phyloP scores from a whole-genome alignment of 108 stramenopile species.

The Nitzschia inconspicua region DNA sequence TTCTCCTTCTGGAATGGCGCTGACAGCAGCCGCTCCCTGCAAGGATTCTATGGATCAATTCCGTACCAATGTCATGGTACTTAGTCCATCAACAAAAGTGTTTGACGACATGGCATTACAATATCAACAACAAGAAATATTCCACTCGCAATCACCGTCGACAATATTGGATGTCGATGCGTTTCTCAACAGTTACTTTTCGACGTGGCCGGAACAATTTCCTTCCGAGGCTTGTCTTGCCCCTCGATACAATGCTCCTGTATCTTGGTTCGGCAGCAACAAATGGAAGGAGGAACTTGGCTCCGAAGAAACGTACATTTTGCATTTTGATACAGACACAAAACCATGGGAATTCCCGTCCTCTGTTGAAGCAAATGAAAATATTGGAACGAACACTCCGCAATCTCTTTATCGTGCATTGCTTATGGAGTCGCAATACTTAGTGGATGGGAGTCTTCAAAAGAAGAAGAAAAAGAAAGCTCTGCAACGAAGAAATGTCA shows the following conservation, averaged over 20 bases:
- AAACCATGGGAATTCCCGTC: too few species aligned
- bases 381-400: too few species aligned
- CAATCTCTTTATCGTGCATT: too few species aligned
- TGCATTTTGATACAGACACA: constrained; percentile 73
- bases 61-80: constrained; percentile 89
- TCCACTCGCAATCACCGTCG: constrained; percentile 47
- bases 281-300: constrained; percentile 70
- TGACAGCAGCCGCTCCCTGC: constrained; percentile 87
- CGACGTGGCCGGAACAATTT: constrained; percentile 59
- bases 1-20: constrained; percentile 18
- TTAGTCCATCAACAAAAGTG: constrained; percentile 54
- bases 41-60: constrained; percentile 83
- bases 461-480: too few species aligned
- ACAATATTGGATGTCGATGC: too few species aligned
- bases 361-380: too few species aligned
- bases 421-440: too few species aligned
- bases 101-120: too few species aligned
- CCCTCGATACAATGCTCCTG: constrained; percentile 82
- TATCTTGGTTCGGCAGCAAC: constrained; percentile 61
- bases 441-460: too few species aligned
- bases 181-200: constrained; percentile 80
- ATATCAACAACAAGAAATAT: constrained; percentile 39
- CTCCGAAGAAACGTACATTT: constrained; percentile 50
- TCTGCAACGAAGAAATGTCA: too few species aligned
- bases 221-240: constrained; percentile 60